Evolutionary conservation across 2,329 filamentous ascomycete species (phyloP).

Genomic region (Pyrenophora tritici-repentis): DNA sequence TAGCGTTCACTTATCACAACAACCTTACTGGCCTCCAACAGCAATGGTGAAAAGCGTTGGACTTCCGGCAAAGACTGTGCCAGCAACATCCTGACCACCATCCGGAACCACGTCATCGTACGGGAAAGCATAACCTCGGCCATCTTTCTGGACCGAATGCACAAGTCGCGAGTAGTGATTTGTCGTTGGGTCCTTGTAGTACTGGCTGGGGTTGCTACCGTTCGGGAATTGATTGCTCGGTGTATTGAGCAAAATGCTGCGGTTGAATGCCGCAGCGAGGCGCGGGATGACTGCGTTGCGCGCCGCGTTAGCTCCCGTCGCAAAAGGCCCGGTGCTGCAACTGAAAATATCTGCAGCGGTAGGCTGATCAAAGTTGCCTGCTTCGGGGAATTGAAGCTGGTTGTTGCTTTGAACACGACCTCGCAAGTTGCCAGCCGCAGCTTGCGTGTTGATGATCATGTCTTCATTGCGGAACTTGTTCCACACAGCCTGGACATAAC

Average conservation of each 20-base stretch:
- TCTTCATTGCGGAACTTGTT: slow-evolving; percentile 51
- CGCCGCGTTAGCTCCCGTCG: slow-evolving; percentile 48
- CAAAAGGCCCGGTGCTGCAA: slow-evolving; percentile 68
- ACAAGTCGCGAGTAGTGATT: slow-evolving; percentile 66
- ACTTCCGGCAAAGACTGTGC: slow-evolving; percentile 55
- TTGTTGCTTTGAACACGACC: slow-evolving; percentile 53
- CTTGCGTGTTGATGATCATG: slow-evolving; percentile 69
- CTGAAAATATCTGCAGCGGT: slow-evolving; percentile 66
- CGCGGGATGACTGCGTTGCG: slow-evolving; percentile 69
- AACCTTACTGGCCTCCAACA: slow-evolving; percentile 50
- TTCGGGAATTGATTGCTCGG: slow-evolving; percentile 46
- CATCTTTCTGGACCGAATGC: slow-evolving; percentile 64
- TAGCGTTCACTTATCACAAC: not conserved
- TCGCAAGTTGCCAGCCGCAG: slow-evolving; percentile 58
- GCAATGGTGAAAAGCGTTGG: slow-evolving; percentile 54
- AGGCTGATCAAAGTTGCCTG: slow-evolving; percentile 61
- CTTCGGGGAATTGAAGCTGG: slow-evolving; percentile 49
- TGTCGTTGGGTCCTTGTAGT: slow-evolving; percentile 47
- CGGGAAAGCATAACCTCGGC: slow-evolving; percentile 67
- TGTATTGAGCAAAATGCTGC: slow-evolving; percentile 66
- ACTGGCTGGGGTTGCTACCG: slow-evolving; percentile 34
- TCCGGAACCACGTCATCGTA: slow-evolving; percentile 70
- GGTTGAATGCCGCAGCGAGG: slow-evolving; percentile 76
- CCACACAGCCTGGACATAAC: slow-evolving; percentile 60
- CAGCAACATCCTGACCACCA: slow-evolving; percentile 60